Evolutionary conservation across 2,329 filamentous ascomycete genomes (phyloP).

Genomic region (Exophiala dermatitidis): DNA sequence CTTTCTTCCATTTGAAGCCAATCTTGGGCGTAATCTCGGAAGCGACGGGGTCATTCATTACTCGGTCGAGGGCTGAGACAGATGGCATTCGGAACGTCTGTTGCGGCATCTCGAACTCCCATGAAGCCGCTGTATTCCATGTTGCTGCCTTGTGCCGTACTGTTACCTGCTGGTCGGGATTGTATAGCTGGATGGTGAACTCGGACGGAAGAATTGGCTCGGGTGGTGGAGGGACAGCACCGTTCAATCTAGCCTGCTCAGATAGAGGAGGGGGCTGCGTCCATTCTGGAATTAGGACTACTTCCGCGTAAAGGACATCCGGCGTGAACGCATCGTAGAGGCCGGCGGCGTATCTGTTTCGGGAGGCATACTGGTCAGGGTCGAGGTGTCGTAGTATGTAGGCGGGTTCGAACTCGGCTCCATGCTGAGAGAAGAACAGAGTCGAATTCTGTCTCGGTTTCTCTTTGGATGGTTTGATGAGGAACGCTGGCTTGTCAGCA

Average conservation of each 20-base stretch:
- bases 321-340: slow-evolving; percentile 74
- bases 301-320: slow-evolving; percentile 79
- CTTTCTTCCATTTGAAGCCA: slow-evolving; percentile 81
- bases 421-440: slow-evolving; percentile 56
- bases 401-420: slow-evolving; percentile 68
- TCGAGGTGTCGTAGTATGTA: slow-evolving; percentile 75
- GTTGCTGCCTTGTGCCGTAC: slow-evolving; percentile 63
- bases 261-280: slow-evolving; percentile 72
- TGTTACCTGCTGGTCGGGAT: slow-evolving; percentile 74
- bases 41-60: slow-evolving; percentile 53
- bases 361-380: slow-evolving; percentile 60
- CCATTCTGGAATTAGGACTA: slow-evolving; percentile 78
- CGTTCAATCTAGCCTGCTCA: slow-evolving; percentile 67
- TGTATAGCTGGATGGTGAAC: slow-evolving; percentile 85
- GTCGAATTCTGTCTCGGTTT: slow-evolving; percentile 35
- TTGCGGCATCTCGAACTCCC: slow-evolving; percentile 90
- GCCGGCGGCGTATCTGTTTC: slow-evolving; percentile 79
- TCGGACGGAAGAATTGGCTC: slow-evolving; percentile 67
- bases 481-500: slow-evolving; percentile 45
- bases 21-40: slow-evolving; percentile 60
- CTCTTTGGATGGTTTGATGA: slow-evolving; percentile 49
- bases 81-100: slow-evolving; percentile 77
- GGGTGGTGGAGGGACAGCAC: slow-evolving; percentile 57
- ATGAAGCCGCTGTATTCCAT: slow-evolving; percentile 73
- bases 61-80: slow-evolving; percentile 67